These are phyloP conservation scores for Ganoderma lingzhi DNA, from an alignment of 1,284 basidiomycete species.

Conservation along the genomic window DNA sequence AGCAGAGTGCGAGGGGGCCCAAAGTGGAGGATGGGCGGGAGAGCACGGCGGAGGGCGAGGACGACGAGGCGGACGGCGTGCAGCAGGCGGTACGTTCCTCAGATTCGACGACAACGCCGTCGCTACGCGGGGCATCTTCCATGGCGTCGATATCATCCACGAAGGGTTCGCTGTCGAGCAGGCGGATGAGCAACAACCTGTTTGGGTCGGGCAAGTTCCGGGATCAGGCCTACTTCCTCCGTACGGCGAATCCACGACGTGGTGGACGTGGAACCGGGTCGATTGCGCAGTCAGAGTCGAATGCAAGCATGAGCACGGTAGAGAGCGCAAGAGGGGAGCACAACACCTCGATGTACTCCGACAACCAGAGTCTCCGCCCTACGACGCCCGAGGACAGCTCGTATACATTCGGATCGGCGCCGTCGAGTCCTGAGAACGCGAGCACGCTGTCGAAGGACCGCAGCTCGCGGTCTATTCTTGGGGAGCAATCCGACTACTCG, in stretches of 20 bases:
- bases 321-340: conserved; percentile 43
- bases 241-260: conserved; percentile 55
- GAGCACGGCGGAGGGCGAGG: conserved; percentile 40
- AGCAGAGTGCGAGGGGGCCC: conserved; percentile 20
- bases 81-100: conserved; percentile 55
- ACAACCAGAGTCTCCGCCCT: conserved; percentile 53
- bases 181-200: conserved; percentile 84
- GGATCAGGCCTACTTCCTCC: conserved; percentile 75
- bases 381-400: conserved; percentile 59
- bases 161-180: conserved; percentile 50
- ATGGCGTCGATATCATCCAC: conserved; percentile 47
- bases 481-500: conserved; percentile 36
- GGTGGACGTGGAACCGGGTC: conserved; percentile 56
- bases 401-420: conserved; percentile 45
- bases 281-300: conserved; percentile 58
- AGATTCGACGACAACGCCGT: conserved; percentile 49
- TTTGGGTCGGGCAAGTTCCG: conserved; percentile 81
- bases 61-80: conserved; percentile 44
- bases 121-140: conserved; percentile 50
- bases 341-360: conserved; percentile 52
- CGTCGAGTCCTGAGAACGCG: conserved; percentile 60
- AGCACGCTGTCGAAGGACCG: conserved; percentile 33
- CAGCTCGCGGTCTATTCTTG: conserved; percentile 37
- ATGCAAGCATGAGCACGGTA: conserved; percentile 46
- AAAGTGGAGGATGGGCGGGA: conserved; percentile 22